Evolutionary conservation across 148 eudicot genomes (phyloP), one percentile per base, ranked within the genome.

Genomic region (Cornus kousa): DNA sequence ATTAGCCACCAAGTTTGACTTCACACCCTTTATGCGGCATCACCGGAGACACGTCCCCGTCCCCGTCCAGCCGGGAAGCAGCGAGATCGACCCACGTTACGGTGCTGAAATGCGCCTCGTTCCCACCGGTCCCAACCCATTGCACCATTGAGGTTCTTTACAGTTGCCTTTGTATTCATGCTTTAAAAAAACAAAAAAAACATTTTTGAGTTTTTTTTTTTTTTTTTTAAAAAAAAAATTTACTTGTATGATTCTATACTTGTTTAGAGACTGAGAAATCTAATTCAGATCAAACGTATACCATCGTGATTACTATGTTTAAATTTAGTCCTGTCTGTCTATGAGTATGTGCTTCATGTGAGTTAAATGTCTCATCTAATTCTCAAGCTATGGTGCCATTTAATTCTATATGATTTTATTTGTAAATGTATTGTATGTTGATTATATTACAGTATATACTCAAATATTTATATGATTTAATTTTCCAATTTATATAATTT

Each of bases 51-150:
- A 40, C 35, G 31, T 6, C 11, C 77, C 76, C 35, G 31, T 6
- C 11, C 77, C 76, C 11, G 23, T 20, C 66, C 66, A 7, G 9
- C 66, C 23, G 48, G 17, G 80, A 71, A 32, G 28, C 28, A 78
- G 20, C 31, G 74, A 70, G 43, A 33, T 78, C 66, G 80, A 78
- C 46, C 80, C 73, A 5, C 46, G 46, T 33, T 78, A 78, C n/a
- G 80, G 74, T 3, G 74, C 53, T 7, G 85, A 80, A 77, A 84
- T 77, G 11, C 78, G 86, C 5, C 74, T 80, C 5, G 86, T 84
- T 12, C 86, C 86, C 1, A 71, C 81, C 17, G 86, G 86, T 40
- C 86, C 86, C 3, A 84, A 84, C 24, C 83, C 86, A 24, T 77
- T 84, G 80, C 86, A 84, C 74, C 83, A 84, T 37, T 82, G 77